Conservation (phyloP, 1,284 basidiomycete species). For the Flammula alnicola region DNA sequence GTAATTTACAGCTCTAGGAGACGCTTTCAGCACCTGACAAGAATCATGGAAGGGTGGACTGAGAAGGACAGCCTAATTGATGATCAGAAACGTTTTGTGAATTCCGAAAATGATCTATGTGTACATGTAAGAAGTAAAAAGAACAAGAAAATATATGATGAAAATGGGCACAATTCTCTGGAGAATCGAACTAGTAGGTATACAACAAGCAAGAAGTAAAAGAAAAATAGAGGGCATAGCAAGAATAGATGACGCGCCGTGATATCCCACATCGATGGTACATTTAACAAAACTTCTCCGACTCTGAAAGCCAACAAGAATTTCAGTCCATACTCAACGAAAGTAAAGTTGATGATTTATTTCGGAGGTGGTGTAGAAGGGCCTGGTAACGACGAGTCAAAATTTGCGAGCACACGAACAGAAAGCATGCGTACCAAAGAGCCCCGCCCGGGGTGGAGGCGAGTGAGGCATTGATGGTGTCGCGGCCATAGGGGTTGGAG, state of each 20-base stretch:
- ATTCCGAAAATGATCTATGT: no score
- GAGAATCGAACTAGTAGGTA: no score
- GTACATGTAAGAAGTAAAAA: no score
- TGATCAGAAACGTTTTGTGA: no score
- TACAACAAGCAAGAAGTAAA: no score
- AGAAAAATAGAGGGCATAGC: conserved; percentile 5
- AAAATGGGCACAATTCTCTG: no score
- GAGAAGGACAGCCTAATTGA: no score
- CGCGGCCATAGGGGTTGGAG: conserved; percentile 47
- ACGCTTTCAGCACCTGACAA: no score
- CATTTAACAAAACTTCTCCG: conserved; percentile 5
- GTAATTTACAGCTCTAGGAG: no score
- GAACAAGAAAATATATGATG: no score
- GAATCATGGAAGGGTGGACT: no score
- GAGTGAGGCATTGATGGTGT: conserved; percentile 45
- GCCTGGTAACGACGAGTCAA: conserved; percentile 36
- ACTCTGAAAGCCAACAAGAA: not conserved
- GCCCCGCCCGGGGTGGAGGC: conserved; percentile 55
- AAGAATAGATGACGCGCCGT: conserved; percentile 11
- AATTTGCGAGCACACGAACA: conserved; percentile 5
- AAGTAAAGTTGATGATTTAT: conserved; percentile 30
- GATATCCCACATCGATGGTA: conserved; percentile 8
- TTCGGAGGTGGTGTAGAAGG: conserved; percentile 65
- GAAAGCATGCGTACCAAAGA: conserved; percentile 58
- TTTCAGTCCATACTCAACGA: not conserved